A percentile compares a stretch with the other conserved stretches of the same genome.
Conservation (phyloP, 2,329 filamentous ascomycete species). For the Fusarium tricinctum region DNA sequence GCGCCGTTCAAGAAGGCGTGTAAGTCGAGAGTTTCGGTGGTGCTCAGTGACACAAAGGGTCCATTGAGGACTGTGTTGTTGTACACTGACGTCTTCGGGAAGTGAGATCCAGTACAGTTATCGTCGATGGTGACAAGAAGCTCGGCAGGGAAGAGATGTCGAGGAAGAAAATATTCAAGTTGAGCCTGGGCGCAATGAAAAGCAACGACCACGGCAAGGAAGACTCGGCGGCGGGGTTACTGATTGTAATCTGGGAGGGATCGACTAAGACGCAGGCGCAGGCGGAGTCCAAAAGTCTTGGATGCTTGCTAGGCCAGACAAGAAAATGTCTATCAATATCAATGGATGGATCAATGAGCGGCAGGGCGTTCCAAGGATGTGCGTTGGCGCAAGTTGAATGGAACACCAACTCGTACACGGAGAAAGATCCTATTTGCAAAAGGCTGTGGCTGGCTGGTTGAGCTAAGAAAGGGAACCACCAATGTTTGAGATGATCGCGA, state of each 20-base stretch:
- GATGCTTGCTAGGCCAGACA: slow-evolving; percentile 28
- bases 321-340: slow-evolving; percentile 29
- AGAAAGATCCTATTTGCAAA: slow-evolving; percentile 22
- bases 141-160: slow-evolving; percentile 20
- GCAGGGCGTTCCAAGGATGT: slow-evolving; percentile 30
- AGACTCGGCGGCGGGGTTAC: slow-evolving; percentile 40
- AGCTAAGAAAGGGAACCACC: slow-evolving; percentile 32
- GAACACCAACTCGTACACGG: slow-evolving; percentile 25
- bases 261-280: slow-evolving; percentile 37
- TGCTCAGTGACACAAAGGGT: slow-evolving; percentile 39
- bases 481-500: slow-evolving; percentile 36
- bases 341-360: slow-evolving; percentile 39
- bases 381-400: slow-evolving; percentile 39
- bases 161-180: slow-evolving; percentile 27
- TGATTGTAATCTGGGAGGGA: slow-evolving; percentile 30
- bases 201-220: slow-evolving; percentile 25
- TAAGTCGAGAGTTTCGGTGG: slow-evolving; percentile 22
- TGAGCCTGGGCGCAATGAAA: slow-evolving; percentile 30
- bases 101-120: slow-evolving; percentile 2
- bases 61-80: slow-evolving; percentile 33
- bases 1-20: slow-evolving; percentile 6
- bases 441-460: slow-evolving; percentile 34
- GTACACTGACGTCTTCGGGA: slow-evolving; percentile 16
- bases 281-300: slow-evolving; percentile 39
- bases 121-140: slow-evolving; percentile 17